Evolutionary conservation across 108 stramenopile genomes (phyloP).

Genomic region (Skeletonema potamos): DNA sequence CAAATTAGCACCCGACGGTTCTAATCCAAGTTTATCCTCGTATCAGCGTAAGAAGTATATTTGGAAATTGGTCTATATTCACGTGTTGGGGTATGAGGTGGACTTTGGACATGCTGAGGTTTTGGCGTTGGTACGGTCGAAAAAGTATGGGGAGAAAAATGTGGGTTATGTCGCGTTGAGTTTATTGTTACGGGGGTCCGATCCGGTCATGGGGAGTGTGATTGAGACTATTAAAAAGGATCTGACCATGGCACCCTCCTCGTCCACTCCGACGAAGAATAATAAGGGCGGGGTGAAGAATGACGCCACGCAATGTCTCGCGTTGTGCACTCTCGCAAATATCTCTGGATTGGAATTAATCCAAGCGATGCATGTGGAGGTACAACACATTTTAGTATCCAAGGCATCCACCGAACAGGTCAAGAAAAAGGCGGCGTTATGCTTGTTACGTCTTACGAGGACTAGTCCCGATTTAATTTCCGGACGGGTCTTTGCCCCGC

Average conservation of each 20-base stretch:
- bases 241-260: constrained; percentile 58
- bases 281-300: constrained; percentile 49
- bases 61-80: constrained; percentile 99
- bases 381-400: constrained; percentile 83
- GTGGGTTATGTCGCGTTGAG: constrained; percentile 96
- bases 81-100: constrained; percentile 98
- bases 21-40: constrained; percentile 73
- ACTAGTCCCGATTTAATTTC: constrained; percentile 85
- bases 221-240: constrained; percentile 89
- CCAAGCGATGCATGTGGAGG: constrained; percentile 85
- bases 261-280: too few species aligned
- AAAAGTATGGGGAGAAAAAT: constrained; percentile 92
- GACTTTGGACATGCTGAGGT: constrained; percentile 98
- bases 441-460: constrained; percentile 87
- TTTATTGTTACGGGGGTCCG: constrained; percentile 85
- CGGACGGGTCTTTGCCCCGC: constrained; percentile 85
- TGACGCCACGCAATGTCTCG: constrained; percentile 83
- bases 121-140: constrained; percentile 80
- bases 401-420: constrained; percentile 84
- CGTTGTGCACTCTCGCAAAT: constrained; percentile 83
- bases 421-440: constrained; percentile 95
- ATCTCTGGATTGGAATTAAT: constrained; percentile 87
- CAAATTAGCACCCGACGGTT: constrained; percentile 66
- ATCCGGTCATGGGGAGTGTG: constrained; percentile 87
- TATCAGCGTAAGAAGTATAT: constrained; percentile 98